phyloP scores from a whole-genome alignment of 495 filamentous ascomycete genomes.

The Penicillium angulare region DNA sequence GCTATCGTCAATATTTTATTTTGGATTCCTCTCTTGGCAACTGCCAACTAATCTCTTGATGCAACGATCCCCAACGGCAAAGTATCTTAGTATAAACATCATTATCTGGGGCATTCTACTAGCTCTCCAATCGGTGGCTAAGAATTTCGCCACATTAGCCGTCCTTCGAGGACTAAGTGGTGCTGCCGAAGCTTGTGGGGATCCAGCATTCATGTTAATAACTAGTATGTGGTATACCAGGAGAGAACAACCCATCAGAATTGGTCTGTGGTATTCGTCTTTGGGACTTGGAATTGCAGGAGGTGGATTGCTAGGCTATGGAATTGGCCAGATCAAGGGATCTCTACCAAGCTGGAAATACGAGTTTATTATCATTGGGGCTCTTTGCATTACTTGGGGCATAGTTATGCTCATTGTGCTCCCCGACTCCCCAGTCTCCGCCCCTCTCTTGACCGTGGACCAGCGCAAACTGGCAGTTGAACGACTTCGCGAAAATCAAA shows the following conservation, averaged over 20 bases:
- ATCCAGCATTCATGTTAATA: slow-evolving; percentile 25
- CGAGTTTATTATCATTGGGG: slow-evolving; percentile 50
- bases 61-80: slow-evolving; percentile 6
- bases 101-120: slow-evolving; percentile 8
- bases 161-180: slow-evolving; percentile 5
- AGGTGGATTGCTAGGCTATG: slow-evolving; percentile 59
- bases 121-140: not conserved
- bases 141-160: slow-evolving; percentile 4
- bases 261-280: slow-evolving; percentile 59
- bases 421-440: slow-evolving; percentile 49
- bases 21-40: slow-evolving; percentile 55
- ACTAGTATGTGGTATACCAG: slow-evolving; percentile 41
- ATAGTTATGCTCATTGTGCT: slow-evolving; percentile 43
- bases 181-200: slow-evolving; percentile 2
- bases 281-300: slow-evolving; percentile 58
- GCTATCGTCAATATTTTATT: slow-evolving; percentile 49
- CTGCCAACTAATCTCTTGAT: slow-evolving; percentile 7
- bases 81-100: slow-evolving; percentile 6
- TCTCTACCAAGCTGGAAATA: slow-evolving; percentile 56
- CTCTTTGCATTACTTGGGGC: slow-evolving; percentile 33
- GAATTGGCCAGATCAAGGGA: slow-evolving; percentile 54
- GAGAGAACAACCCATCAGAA: slow-evolving; percentile 56
- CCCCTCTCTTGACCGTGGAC: slow-evolving; percentile 33
- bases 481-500: slow-evolving; percentile 51
- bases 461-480: slow-evolving; percentile 50